Percentiles rank a stretch among this genome's conserved stretches.
Conservation (phyloP, 1,284 basidiomycete genomes). For the Athelia sp. region DNA sequence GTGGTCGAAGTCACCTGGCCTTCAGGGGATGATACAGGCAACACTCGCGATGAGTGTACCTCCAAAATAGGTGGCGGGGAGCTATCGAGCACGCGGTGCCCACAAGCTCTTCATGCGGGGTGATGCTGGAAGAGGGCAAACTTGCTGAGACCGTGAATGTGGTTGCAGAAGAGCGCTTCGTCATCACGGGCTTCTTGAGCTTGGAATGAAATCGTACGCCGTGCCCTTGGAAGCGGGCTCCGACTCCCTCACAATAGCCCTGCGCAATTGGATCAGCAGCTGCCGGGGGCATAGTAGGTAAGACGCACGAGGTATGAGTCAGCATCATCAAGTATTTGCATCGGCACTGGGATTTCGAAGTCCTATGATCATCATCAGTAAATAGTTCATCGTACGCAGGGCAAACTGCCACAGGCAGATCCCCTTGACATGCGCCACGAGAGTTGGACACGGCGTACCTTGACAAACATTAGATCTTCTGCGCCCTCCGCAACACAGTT, state of each 20-base stretch:
- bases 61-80: background rate
- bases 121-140: conserved; percentile 11
- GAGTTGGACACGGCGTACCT: conserved; percentile 37
- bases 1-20: background rate
- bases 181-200: conserved; percentile 77
- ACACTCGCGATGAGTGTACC: background rate
- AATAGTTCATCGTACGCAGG: no score
- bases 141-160: conserved; percentile 5
- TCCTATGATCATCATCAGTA: conserved; percentile 37
- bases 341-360: conserved; percentile 78
- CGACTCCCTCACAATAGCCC: conserved; percentile 89
- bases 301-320: conserved; percentile 58
- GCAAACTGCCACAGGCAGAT: no score
- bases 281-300: background rate
- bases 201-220: conserved; percentile 73
- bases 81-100: background rate
- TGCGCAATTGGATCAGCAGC: conserved; percentile 18
- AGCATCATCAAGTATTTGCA: conserved; percentile 56
- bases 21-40: background rate
- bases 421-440: no score
- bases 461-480: conserved; percentile 86
- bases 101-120: conserved; percentile 11
- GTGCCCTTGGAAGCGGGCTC: conserved; percentile 71
- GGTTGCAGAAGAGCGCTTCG: conserved; percentile 41
- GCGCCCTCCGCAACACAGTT: conserved; percentile 77